Evolutionary conservation across 2,329 filamentous ascomycete species (phyloP), one percentile per base, ranked within the genome.

Genomic region (Aspergillus ustus): DNA sequence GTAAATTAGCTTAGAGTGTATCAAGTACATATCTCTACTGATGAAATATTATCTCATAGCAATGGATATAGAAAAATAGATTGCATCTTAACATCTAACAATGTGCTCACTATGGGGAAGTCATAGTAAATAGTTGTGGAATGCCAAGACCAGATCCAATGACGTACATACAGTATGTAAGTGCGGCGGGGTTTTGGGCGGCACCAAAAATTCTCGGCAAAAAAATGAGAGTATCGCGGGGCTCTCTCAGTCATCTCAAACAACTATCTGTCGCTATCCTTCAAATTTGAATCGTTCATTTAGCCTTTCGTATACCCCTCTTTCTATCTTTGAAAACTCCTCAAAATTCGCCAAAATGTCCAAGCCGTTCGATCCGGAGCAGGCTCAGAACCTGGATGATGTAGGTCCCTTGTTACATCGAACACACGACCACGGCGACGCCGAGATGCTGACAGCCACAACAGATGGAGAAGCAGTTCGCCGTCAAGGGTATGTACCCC

Each of bases 391-490:
- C 78, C 82, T 88, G 67, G 86, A 89, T 77, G 87, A 90, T 79
- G 86, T 88, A 78, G 68, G 89, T 77, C 25, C 4, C 37, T 61
- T 56, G 54, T 57, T 52, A 43, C 29, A 46, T 28, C 19, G 11
- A 29, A 31, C 20, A 7, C 49, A 57, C 29, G 43, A 22, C 9
- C 40, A 51, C 15, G 43, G 25, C 22, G 44, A 55, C 62, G 54
- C 62, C 37, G 48, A 17, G 46, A 62, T 60, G 63, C 74, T 78
- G 57, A 74, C 65, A 31, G 59, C 58, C 34, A 7, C 8, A 52
- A 46, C 68, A 96, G 91, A 97, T 99, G 77, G 95, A 99, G 86
- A 97, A 97, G 85, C 95, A 98, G 79, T 99, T 99, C 73, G 95
- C 95, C 31, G 95, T 99, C 72, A 98, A 98, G 84, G 91, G 91